Percentiles rank a stretch among this genome's conserved stretches.
Conservation (phyloP, 805 yeast genomes). For the Wickerhamomyces hampshirensis region DNA sequence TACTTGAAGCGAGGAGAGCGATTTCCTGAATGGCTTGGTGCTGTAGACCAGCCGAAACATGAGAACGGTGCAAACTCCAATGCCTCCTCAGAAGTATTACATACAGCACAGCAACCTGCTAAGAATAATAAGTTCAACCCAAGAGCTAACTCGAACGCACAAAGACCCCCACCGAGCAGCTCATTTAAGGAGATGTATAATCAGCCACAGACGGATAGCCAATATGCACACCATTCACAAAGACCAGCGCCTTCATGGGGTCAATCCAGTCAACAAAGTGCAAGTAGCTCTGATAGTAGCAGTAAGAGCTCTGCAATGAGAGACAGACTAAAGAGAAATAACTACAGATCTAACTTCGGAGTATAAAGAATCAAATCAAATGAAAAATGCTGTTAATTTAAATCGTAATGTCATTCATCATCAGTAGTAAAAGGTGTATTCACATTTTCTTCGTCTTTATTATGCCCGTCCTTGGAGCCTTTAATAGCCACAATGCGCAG, state of each 20-base stretch:
- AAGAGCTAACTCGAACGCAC: not conserved
- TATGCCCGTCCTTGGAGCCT: no score
- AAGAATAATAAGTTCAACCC: not conserved
- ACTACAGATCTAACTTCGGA: slow-evolving; percentile 20
- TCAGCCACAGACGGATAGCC: slow-evolving; percentile 1
- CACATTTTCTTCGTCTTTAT: no score
- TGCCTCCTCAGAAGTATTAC: slow-evolving; percentile 8
- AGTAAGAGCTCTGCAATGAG: slow-evolving; percentile 15
- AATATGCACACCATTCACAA: not conserved
- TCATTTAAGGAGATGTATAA: slow-evolving; percentile 18
- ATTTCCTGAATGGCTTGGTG: slow-evolving; percentile 26
- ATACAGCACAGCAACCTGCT: slow-evolving; percentile 9
- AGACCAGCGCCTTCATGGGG: not conserved
- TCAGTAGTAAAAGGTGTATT: no score
- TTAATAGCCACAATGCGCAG: no score
- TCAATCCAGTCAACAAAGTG: slow-evolving; percentile 1
- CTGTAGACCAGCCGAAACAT: slow-evolving; percentile 5
- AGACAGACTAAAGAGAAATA: slow-evolving; percentile 23
- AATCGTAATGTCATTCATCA: no score
- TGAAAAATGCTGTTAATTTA: no score
- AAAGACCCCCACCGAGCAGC: slow-evolving; percentile 11
- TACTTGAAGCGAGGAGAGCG: slow-evolving; percentile 11
- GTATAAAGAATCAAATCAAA: slow-evolving; percentile 3
- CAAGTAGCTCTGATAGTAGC: not conserved
- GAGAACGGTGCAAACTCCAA: no score